phyloP scores from a whole-genome alignment of 83 land plant species.

The Larix sibirica region DNA sequence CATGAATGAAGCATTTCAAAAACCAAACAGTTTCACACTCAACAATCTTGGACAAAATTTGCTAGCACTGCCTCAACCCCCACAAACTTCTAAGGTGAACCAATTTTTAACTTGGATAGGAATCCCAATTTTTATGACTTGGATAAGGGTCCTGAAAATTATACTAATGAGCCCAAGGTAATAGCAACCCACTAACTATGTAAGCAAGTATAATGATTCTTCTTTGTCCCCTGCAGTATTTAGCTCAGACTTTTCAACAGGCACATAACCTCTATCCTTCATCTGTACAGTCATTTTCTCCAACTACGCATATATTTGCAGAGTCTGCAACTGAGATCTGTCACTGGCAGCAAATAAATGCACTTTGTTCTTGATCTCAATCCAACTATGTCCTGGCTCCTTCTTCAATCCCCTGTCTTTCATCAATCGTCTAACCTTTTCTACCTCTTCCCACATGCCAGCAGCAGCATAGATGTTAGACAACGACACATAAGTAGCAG shows the following conservation, averaged over 20 bases:
- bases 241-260: conserved; percentile 2
- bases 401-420: conserved; percentile 35
- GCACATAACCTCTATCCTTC: conserved; percentile 25
- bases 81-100: too few relatives aligned
- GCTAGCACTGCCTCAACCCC: too few relatives aligned
- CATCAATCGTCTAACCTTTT: conserved; percentile 37
- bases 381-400: conserved; percentile 55
- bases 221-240: too few relatives aligned
- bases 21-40: too few relatives aligned
- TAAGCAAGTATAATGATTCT: too few relatives aligned
- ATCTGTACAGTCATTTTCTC: conserved; percentile 17
- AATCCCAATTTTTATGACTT: too few relatives aligned
- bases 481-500: conserved; percentile 41
- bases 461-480: conserved; percentile 41
- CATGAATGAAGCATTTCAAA: too few relatives aligned
- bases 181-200: too few relatives aligned
- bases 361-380: neutral
- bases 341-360: neutral
- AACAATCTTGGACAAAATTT: too few relatives aligned
- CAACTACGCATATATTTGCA: conserved; percentile 6
- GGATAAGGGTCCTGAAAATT: too few relatives aligned
- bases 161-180: too few relatives aligned
- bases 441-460: conserved; percentile 32
- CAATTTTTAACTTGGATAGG: too few relatives aligned
- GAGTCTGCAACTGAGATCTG: conserved; percentile 5